Evolutionary conservation across 2,329 filamentous ascomycete species (phyloP), one percentile per base, ranked within the genome.

Genomic region (Aspergillus sp.): DNA sequence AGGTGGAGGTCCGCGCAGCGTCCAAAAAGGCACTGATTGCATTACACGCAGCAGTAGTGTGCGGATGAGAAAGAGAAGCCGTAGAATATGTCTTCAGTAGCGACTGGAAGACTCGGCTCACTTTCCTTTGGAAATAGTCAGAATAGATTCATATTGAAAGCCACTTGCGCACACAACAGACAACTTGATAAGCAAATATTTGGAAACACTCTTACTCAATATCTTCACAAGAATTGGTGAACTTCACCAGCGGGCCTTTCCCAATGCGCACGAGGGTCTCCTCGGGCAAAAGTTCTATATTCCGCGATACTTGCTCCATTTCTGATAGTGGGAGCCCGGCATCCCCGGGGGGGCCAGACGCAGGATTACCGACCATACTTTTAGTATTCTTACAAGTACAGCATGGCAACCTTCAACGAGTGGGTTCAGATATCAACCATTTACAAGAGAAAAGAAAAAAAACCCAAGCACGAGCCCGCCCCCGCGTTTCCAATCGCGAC

Each of bases 1-100:
- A 66, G 30, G 68, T 54, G 11, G 79, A 77, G 11, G 66, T 63
- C 15, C 67, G 59, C 8, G 75, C 73, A 11, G 74, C 71, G 62
- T 80, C 74, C 21, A 82, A 64, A 55, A 80, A 81, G 19, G 75
- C 75, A 58, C 77, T 77, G 27, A 80, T 56, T 6, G 79, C 75
- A 72, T 81, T 81, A 62, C 77, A 80, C 39, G 75, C 74, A 6
- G 76, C 73, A 23, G 75, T 72, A 15, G 74, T 75, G 69, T 82
- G 80, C 41, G 66, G 66, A 62, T 70, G 70, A 17, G 77, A 71
- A 48, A 79, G 70, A 41, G 72, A 73, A 17, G 74, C 70, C 25
- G 69, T 73, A 25, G 72, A 73, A 62, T 78, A 75, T 48, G 80
- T 82, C 60, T 72, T 65, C 47, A 79, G 64, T 30, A 82, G 64